phyloP scores from a whole-genome alignment of 441 rosid genomes.

The Flueggea neowawraea region DNA sequence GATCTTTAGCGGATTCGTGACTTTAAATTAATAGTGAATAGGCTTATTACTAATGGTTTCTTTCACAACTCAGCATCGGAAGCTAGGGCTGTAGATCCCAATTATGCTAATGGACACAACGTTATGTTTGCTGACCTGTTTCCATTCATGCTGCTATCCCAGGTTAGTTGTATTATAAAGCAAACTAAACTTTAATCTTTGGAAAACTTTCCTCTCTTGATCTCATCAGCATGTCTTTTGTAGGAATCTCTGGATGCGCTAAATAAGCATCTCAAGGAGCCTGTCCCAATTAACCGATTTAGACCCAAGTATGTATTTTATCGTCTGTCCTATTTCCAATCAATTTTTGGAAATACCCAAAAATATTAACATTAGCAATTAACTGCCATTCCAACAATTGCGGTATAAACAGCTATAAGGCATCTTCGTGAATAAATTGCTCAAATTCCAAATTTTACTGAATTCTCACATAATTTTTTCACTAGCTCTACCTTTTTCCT shows the following conservation, averaged over 20 bases:
- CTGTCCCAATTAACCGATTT: slow-evolving; percentile 79
- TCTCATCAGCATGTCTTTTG: slow-evolving; percentile 18
- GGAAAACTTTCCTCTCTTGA: background rate
- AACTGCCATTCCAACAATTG: too few species aligned
- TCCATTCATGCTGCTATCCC: slow-evolving; percentile 76
- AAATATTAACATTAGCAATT: too few species aligned
- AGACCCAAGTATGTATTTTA: slow-evolving; percentile 67
- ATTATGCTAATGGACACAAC: slow-evolving; percentile 61
- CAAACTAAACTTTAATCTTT: background rate
- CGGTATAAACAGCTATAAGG: background rate
- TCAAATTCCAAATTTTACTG: background rate
- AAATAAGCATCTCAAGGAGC: slow-evolving; percentile 64
- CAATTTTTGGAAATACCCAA: too few species aligned
- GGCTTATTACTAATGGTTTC: too few species aligned
- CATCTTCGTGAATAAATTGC: background rate
- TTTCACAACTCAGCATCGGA: slow-evolving; percentile 48
- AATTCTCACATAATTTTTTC: background rate
- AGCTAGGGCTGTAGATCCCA: slow-evolving; percentile 69
- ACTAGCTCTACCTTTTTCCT: background rate
- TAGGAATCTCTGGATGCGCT: slow-evolving; percentile 84
- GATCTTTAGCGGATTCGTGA: too few species aligned
- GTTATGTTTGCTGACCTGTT: slow-evolving; percentile 66
- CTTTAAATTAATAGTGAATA: too few species aligned
- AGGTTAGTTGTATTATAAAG: slow-evolving; percentile 32
- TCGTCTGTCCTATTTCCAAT: background rate